Percentiles rank a stretch among this genome's conserved stretches.
phyloP scores from a whole-genome alignment of 177 flowering plant genomes.

The Vitis hybrid region DNA sequence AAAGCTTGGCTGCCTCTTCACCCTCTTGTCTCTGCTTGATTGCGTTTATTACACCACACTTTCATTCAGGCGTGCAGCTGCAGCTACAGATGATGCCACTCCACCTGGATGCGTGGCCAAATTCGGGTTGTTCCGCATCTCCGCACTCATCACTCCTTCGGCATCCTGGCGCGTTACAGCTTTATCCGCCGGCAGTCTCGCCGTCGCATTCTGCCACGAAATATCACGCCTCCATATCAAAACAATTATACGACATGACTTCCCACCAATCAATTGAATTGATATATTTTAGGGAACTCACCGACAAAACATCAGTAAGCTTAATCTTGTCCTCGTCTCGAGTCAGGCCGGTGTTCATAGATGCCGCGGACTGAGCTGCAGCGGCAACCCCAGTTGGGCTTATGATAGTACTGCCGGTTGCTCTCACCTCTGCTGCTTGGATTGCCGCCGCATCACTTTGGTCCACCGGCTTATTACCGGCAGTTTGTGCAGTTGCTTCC shows the following conservation, averaged over 20 bases:
- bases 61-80: conserved; percentile 60
- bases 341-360: conserved; percentile 26
- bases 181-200: conserved; percentile 48
- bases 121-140: conserved; percentile 47
- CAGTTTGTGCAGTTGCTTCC: conserved; percentile 39
- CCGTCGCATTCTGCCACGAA: conserved; percentile 35
- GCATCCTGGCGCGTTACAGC: conserved; percentile 50
- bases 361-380: conserved; percentile 51
- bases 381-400: conserved; percentile 53
- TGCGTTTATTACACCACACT: conserved; percentile 4
- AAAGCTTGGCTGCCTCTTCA: no score
- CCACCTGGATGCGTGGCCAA: conserved; percentile 43
- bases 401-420: conserved; percentile 34
- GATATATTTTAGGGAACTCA: conserved; percentile 6
- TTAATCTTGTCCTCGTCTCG: conserved; percentile 42
- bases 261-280: no score
- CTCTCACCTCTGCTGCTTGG: conserved; percentile 61
- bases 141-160: conserved; percentile 50
- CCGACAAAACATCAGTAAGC: conserved; percentile 44
- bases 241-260: no score
- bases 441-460: conserved; percentile 59
- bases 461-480: conserved; percentile 49
- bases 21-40: no score
- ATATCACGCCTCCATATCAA: not conserved
- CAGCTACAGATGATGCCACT: conserved; percentile 44